phyloP scores from a whole-genome alignment of 176 grass and related monocot genomes.

The Chrysopogon serrulatus region DNA sequence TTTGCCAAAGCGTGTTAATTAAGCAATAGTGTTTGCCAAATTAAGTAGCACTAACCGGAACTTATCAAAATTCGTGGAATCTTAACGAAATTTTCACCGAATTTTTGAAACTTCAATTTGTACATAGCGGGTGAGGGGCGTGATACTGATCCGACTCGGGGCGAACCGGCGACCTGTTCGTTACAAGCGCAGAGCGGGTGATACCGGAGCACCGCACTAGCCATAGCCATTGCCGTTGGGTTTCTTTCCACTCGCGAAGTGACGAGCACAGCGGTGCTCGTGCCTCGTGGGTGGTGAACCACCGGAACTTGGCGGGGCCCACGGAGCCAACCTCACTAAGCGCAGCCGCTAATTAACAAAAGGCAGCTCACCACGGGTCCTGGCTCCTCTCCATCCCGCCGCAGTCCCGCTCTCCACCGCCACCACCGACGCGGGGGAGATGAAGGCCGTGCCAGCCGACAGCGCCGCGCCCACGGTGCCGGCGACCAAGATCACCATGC shows the following conservation, averaged over 20 bases:
- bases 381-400: background rate
- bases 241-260: background rate
- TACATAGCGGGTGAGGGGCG: no score
- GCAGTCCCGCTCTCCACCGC: background rate
- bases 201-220: no score
- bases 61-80: no score
- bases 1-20: no score
- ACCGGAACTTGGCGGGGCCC: conserved; percentile 13
- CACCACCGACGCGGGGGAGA: conserved; percentile 31
- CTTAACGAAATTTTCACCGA: no score
- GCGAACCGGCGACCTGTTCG: no score
- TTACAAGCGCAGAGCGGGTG: no score
- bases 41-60: no score
- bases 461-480: background rate
- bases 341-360: conserved; percentile 20
- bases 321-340: conserved; percentile 35
- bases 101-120: no score
- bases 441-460: conserved; percentile 40
- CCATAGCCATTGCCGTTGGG: background rate
- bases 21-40: no score
- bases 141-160: no score
- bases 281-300: background rate
- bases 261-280: background rate
- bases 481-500: conserved; percentile 32
- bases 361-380: background rate